A percentile compares a stretch with the other conserved stretches of the same genome.
Evolutionary conservation across 2,329 filamentous ascomycete species (phyloP).

Genomic region (Ceratocystiopsis brevicomis): DNA sequence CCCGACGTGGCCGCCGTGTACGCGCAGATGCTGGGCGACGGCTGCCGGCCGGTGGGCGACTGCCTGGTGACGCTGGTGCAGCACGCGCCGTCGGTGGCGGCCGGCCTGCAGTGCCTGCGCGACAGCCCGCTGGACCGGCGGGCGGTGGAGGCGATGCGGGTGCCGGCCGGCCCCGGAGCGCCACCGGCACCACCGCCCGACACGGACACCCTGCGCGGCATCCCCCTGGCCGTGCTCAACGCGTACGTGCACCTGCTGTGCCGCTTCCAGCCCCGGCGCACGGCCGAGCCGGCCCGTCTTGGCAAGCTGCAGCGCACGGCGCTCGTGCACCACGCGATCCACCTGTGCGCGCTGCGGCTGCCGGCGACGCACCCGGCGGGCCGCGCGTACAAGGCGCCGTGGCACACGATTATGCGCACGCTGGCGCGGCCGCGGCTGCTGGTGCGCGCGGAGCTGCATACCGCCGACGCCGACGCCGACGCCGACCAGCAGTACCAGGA

Average conservation of each 20-base stretch:
- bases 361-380: slow-evolving; percentile 11
- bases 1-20: slow-evolving; percentile 42
- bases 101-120: slow-evolving; percentile 29
- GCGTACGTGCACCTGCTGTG: slow-evolving; percentile 35
- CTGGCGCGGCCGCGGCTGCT: slow-evolving; percentile 19
- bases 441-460: slow-evolving; percentile 6
- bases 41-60: slow-evolving; percentile 27
- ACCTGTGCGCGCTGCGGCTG: slow-evolving; percentile 15
- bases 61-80: slow-evolving; percentile 37
- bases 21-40: slow-evolving; percentile 31
- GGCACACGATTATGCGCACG: slow-evolving; percentile 22
- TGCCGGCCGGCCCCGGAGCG: not conserved
- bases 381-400: slow-evolving; percentile 19
- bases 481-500: slow-evolving; percentile 10
- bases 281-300: slow-evolving; percentile 8
- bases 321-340: slow-evolving; percentile 18
- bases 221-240: slow-evolving; percentile 22
- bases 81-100: slow-evolving; percentile 27
- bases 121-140: slow-evolving; percentile 20
- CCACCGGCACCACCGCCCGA: no score
- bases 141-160: slow-evolving; percentile 2
- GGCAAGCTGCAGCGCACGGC: slow-evolving; percentile 7
- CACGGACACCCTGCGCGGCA: slow-evolving; percentile 2
- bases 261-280: slow-evolving; percentile 18
- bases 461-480: not conserved